These are phyloP conservation scores for Agarophyton chilense DNA, from an alignment of 23 red algal genomes.

Conservation along the genomic window DNA sequence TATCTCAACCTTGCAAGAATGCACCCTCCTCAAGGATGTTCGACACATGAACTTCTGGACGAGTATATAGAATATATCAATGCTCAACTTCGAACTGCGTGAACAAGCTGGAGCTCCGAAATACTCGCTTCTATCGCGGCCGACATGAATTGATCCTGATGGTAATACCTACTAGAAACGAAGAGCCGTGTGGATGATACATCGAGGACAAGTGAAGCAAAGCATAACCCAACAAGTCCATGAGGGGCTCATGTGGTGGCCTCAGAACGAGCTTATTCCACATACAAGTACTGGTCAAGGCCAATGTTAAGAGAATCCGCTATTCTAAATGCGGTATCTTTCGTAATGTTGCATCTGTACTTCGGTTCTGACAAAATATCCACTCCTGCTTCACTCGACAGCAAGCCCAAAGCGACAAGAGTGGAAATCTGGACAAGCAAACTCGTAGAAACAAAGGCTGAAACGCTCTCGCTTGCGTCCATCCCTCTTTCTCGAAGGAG, in stretches of 20 bases:
- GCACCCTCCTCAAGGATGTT: conserved; percentile 37
- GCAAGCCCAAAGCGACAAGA: conserved; percentile 30
- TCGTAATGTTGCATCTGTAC: conserved; percentile 38
- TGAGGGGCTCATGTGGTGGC: not conserved
- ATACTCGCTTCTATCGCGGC: too few species aligned
- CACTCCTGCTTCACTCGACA: conserved; percentile 20
- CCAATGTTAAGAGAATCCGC: conserved; percentile 32
- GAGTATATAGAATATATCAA: conserved; percentile 59
- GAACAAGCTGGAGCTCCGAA: not conserved
- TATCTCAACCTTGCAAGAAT: conserved; percentile 62
- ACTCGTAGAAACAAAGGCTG: conserved; percentile 17
- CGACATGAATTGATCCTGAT: too few species aligned
- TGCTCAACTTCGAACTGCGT: conserved; percentile 27
- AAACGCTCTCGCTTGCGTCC: not conserved
- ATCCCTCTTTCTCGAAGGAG: not conserved
- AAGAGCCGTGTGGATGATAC: not conserved
- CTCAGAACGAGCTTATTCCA: not conserved
- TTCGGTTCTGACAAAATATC: conserved; percentile 51
- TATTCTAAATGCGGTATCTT: conserved; percentile 13
- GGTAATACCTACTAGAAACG: not conserved
- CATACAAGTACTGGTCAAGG: conserved; percentile 24
- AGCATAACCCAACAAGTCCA: too few species aligned
- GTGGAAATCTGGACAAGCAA: conserved; percentile 49
- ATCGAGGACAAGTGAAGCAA: not conserved
- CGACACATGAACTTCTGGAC: conserved; percentile 26